Conservation (phyloP, 2,329 filamentous ascomycete species). For the Paraphaeosphaeria minitans region DNA sequence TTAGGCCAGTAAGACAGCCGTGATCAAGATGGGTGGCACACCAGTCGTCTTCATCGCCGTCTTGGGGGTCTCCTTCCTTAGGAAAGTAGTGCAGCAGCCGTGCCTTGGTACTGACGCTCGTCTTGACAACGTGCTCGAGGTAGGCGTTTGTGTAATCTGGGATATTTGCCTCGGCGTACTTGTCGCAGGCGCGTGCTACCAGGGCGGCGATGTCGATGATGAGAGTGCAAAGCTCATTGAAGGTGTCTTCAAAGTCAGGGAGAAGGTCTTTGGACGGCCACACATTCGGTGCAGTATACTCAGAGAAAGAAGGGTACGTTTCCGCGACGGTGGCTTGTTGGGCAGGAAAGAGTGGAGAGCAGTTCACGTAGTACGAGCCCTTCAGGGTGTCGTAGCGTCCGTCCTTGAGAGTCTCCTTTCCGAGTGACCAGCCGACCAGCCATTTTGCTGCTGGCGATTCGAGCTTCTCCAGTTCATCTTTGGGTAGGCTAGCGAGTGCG, state of each 20-base stretch:
- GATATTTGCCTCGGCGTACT: slow-evolving; percentile 80
- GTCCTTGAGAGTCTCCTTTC: slow-evolving; percentile 80
- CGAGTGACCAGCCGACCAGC: slow-evolving; percentile 76
- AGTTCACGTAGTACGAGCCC: slow-evolving; percentile 84
- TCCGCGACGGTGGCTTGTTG: slow-evolving; percentile 55
- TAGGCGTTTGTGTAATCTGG: slow-evolving; percentile 76
- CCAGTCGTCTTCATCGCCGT: slow-evolving; percentile 81
- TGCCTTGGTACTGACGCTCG: slow-evolving; percentile 87
- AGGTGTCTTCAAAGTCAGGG: slow-evolving; percentile 73
- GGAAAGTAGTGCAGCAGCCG: slow-evolving; percentile 90
- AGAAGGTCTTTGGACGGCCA: slow-evolving; percentile 76
- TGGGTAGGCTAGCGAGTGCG: slow-evolving; percentile 81
- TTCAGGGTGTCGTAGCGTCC: slow-evolving; percentile 80
- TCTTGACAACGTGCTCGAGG: slow-evolving; percentile 83
- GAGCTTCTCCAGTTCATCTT: slow-evolving; percentile 64
- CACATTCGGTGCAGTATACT: slow-evolving; percentile 88
- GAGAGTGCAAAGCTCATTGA: slow-evolving; percentile 77
- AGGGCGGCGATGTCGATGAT: slow-evolving; percentile 90
- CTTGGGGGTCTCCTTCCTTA: slow-evolving; percentile 19
- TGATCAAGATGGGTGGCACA: slow-evolving; percentile 91
- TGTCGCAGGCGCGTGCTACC: slow-evolving; percentile 88
- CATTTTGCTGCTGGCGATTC: slow-evolving; percentile 61
- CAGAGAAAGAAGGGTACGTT: slow-evolving; percentile 72
- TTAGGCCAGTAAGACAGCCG: slow-evolving; percentile 90
- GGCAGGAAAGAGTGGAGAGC: slow-evolving; percentile 67